Percentiles rank a stretch among this genome's conserved stretches.
Conservation (phyloP, 1,284 basidiomycete species). For the Boletus coffeatus region DNA sequence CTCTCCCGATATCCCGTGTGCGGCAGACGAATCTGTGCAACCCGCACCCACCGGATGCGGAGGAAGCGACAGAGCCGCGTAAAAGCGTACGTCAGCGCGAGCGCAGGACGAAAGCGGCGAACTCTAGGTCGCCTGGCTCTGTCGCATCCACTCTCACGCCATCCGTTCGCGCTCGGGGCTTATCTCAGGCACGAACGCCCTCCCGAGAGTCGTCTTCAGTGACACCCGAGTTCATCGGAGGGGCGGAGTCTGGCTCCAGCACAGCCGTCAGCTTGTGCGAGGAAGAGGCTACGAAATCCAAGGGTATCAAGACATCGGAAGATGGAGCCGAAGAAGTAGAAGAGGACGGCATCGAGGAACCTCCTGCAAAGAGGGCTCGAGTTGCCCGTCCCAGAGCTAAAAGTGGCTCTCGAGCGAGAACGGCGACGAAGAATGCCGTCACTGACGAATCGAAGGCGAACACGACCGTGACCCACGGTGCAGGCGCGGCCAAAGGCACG, state of each 20-base stretch:
- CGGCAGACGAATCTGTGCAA: constrained; percentile 11
- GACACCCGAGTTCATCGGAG: constrained; percentile 26
- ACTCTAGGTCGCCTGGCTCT: constrained; percentile 22
- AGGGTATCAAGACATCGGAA: constrained; percentile 12
- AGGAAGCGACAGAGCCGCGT: constrained; percentile 22
- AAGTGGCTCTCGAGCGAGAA: constrained; percentile 16
- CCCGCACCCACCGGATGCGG: constrained; percentile 18
- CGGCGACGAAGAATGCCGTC: constrained; percentile 15
- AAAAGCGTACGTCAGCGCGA: constrained; percentile 29
- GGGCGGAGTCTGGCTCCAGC: constrained; percentile 28
- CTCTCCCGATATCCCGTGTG: constrained; percentile 13
- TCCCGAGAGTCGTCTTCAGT: constrained; percentile 24
- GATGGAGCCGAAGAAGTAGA: constrained; percentile 15
- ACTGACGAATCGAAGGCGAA: constrained; percentile 16
- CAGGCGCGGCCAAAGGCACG: constrained; percentile 29
- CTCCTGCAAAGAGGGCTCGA: constrained; percentile 19
- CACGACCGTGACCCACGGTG: constrained; percentile 7
- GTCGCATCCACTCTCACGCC: constrained; percentile 30
- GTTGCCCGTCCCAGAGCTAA: constrained; percentile 24
- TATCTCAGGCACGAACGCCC: constrained; percentile 18
- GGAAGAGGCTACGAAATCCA: constrained; percentile 24
- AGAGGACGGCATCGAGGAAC: constrained; percentile 14
- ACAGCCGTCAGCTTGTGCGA: constrained; percentile 30
- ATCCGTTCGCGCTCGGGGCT: constrained; percentile 19
- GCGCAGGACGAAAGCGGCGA: constrained; percentile 20